Evolutionary conservation across 495 filamentous ascomycete species (phyloP), one percentile per base, ranked within the genome.

Genomic region (Astrothelium subdiscretum): DNA sequence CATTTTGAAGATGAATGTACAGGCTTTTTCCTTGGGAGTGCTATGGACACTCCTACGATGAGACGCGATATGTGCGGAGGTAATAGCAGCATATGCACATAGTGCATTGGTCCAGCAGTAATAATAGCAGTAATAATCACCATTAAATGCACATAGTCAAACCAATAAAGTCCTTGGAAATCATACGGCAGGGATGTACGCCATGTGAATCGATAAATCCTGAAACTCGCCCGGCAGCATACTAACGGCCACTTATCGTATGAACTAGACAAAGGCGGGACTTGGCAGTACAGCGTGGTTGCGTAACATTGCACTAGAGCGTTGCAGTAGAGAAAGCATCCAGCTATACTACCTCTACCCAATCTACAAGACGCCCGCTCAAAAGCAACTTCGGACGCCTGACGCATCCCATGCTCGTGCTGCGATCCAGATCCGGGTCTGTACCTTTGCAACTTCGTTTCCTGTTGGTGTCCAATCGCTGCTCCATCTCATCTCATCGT

Each of bases 301-400:
- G 48, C 20, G 48, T 54, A 29, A 54, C 48, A 54, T 54, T 54
- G 48, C 48, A 54, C 48, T 54, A 26, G 48, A 54, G 48, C 48
- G 48, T 54, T 54, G 48, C 48, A 54, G 48, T 29, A 27, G 48
- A 54, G 22, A 20, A 26, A 27, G 11, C 48, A 54, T 29, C 8
- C 24, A 27, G 6, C 24, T n/a, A n/a, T n/a, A n/a, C n/a, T 8
- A 54, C 48, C 48, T 54, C 24, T 29, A 29, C 8, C 24, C 24
- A 54, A 54, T 48, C 20, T n/a, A n/a, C 42, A 8, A 48, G 11
- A 10, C 8, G 8, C 18, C 3, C 11, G 42, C 42, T 48, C 5
- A 54, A 54, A 5, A 26, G 6, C 48, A 29, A 2, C 20, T 54
- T 10, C 24, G 24, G 48, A 12, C 8, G 5, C 20, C 48, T n/a